phyloP scores from a whole-genome alignment of 1,139 yeast genomes.

The Geotrichum restrictum region DNA sequence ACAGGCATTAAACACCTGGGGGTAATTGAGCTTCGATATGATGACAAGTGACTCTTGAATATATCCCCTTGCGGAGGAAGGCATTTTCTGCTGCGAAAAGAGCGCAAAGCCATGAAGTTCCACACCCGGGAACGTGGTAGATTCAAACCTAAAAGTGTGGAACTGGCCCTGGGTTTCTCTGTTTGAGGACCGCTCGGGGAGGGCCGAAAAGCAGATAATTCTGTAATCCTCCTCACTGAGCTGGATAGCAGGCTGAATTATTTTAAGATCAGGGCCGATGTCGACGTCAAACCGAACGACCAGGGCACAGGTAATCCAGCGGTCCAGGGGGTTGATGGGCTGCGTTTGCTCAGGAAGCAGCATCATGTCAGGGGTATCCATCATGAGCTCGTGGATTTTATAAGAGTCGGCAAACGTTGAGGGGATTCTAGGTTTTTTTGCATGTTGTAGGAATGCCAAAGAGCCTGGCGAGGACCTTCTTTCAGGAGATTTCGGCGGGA shows the following conservation, averaged over 20 bases:
- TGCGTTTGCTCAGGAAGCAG: conserved; percentile 21
- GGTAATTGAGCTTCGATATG: conserved; percentile 28
- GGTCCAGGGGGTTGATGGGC: conserved; percentile 15
- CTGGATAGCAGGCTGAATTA: conserved; percentile 31
- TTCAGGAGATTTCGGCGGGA: conserved; percentile 12
- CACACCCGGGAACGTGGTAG: conserved; percentile 13
- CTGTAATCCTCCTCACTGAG: conserved; percentile 32
- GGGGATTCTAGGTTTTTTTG: neutral
- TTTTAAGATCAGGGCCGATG: conserved; percentile 36
- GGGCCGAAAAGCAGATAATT: conserved; percentile 32
- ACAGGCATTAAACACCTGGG: conserved; percentile 29
- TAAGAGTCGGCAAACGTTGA: conserved; percentile 29
- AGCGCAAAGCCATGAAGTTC: conserved; percentile 28
- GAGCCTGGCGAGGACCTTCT: conserved; percentile 3
- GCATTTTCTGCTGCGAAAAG: conserved; percentile 28
- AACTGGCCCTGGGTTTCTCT: conserved; percentile 21
- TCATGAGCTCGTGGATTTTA: conserved; percentile 30
- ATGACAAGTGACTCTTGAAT: conserved; percentile 33
- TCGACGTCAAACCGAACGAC: conserved; percentile 38
- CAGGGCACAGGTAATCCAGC: conserved; percentile 33
- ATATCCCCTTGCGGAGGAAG: conserved; percentile 29
- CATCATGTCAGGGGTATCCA: conserved; percentile 22
- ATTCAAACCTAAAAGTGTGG: conserved; percentile 27
- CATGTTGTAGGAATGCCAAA: neutral
- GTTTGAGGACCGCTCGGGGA: conserved; percentile 30